Evolutionary conservation across 202 grass and related monocot species (phyloP).

Genomic region (Brachypodium distachyon): DNA sequence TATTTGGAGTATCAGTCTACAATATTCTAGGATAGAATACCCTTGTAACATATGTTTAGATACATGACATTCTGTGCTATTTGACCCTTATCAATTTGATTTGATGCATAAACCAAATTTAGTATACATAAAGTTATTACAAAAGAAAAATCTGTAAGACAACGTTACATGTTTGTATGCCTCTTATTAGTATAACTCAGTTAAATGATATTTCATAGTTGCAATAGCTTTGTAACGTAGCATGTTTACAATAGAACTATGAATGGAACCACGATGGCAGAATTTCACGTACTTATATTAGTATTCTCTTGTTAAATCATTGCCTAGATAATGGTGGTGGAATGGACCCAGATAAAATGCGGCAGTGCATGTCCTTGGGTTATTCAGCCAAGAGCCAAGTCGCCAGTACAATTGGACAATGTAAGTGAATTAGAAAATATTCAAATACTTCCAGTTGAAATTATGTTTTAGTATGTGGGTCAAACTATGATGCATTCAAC

Average conservation of each 20-base stretch:
- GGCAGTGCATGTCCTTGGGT: constrained; percentile 96
- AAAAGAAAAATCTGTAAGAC: not conserved
- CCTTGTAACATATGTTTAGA: not conserved
- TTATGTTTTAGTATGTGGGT: not conserved
- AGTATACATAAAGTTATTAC: not conserved
- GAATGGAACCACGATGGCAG: not conserved
- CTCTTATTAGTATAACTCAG: not conserved
- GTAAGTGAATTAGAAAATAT: constrained; percentile 38
- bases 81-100: not conserved
- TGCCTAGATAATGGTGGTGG: constrained; percentile 83
- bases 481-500: constrained; percentile 12
- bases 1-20: not conserved
- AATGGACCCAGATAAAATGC: constrained; percentile 95
- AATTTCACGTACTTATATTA: not conserved
- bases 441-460: not conserved
- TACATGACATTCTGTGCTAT: not conserved
- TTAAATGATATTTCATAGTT: not conserved
- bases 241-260: not conserved
- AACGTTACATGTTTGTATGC: not conserved
- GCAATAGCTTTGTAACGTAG: not conserved
- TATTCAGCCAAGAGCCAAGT: constrained; percentile 90
- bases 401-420: constrained; percentile 84
- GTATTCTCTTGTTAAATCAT: not conserved
- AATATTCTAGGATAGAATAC: not conserved
- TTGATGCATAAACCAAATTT: not conserved